Percentiles rank a stretch among this genome's conserved stretches.
Conservation (phyloP, 148 eudicot species). For the Linanthus parryae region DNA sequence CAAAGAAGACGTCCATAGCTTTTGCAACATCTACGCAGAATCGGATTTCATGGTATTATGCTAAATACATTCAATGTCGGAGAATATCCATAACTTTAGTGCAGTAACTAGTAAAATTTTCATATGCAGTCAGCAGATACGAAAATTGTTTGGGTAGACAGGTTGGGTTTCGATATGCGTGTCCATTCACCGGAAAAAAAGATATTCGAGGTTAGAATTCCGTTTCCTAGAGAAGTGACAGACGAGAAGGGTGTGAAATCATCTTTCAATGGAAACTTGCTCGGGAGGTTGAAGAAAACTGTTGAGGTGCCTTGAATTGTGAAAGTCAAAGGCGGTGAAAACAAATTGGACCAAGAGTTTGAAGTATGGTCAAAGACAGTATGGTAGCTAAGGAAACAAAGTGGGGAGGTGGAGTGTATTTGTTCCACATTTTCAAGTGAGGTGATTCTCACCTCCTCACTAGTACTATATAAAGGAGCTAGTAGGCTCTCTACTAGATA, state of each 20-base stretch:
- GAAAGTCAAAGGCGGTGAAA: no score
- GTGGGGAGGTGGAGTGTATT: no score
- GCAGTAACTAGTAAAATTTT: background rate
- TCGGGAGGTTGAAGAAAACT: conserved; percentile 93
- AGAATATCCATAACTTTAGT: background rate
- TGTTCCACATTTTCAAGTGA: no score
- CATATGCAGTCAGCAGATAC: conserved; percentile 62
- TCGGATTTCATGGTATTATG: conserved; percentile 68
- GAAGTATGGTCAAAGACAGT: no score
- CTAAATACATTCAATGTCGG: background rate
- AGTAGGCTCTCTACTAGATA: no score
- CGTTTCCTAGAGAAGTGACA: conserved; percentile 88
- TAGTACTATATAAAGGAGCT: no score
- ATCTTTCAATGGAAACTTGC: conserved; percentile 85
- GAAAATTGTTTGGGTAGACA: conserved; percentile 86
- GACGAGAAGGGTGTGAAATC: conserved; percentile 89
- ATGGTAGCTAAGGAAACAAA: no score
- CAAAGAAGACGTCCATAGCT: conserved; percentile 80
- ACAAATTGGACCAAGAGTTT: no score
- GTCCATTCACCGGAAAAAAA: conserved; percentile 45
- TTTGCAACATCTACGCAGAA: conserved; percentile 78
- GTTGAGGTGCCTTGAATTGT: no score
- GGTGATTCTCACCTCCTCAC: no score
- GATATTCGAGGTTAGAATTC: conserved; percentile 69
- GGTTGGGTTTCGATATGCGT: conserved; percentile 86